phyloP scores from a whole-genome alignment of 2,329 filamentous ascomycete species.

The Penicillium aurantiogriseum region DNA sequence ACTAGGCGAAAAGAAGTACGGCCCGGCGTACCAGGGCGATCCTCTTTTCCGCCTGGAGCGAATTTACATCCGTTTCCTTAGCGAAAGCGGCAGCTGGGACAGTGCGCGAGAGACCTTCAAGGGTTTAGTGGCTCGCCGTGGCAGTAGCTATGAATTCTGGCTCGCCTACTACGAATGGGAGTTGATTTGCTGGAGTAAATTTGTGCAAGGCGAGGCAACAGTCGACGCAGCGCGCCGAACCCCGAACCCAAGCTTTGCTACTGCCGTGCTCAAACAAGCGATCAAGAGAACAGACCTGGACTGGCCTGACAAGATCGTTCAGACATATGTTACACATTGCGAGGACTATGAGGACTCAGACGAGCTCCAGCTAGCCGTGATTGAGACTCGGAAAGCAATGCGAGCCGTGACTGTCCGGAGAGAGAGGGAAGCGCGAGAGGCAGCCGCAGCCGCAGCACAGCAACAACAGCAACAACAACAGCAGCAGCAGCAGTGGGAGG shows the following conservation, averaged over 20 bases:
- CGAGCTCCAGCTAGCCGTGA: constrained; percentile 69
- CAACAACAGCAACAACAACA: constrained; percentile 21
- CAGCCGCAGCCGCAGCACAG: constrained; percentile 39
- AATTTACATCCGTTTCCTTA: constrained; percentile 88
- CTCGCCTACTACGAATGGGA: constrained; percentile 90
- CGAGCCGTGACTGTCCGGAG: constrained; percentile 64
- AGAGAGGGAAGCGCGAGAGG: constrained; percentile 63
- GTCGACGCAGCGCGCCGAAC: constrained; percentile 55
- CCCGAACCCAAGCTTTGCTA: constrained; percentile 70
- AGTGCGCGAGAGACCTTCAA: constrained; percentile 78
- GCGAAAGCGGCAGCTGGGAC: constrained; percentile 74
- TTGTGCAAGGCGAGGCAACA: constrained; percentile 53
- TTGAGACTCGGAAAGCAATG: constrained; percentile 68
- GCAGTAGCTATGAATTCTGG: constrained; percentile 90
- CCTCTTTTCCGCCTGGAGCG: constrained; percentile 84
- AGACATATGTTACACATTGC: constrained; percentile 57
- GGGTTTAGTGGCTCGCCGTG: constrained; percentile 65
- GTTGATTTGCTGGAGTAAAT: constrained; percentile 66
- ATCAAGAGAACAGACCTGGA: constrained; percentile 53
- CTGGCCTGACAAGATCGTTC: constrained; percentile 52
- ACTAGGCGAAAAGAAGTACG: constrained; percentile 74
- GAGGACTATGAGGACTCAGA: constrained; percentile 84
- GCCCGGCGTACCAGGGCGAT: constrained; percentile 76
- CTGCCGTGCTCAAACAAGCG: constrained; percentile 71
- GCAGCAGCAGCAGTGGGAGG: constrained; percentile 24